Evolutionary conservation across 2,329 filamentous ascomycete species (phyloP).

Genomic region (Beauveria medogensis): DNA sequence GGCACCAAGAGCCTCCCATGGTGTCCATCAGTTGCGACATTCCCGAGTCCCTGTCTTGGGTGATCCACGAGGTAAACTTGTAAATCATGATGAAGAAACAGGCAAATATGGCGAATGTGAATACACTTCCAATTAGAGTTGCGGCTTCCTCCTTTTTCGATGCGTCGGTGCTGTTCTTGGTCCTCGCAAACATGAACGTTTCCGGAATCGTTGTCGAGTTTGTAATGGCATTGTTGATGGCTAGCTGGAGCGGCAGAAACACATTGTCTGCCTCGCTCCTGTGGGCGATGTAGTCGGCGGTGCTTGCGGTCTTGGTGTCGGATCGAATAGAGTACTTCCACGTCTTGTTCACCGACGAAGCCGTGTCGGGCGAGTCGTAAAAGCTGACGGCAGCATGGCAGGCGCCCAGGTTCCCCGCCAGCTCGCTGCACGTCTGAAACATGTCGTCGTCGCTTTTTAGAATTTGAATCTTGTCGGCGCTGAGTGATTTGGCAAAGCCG

Average conservation of each 20-base stretch:
- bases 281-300: constrained; percentile 31
- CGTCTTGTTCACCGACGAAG: constrained; percentile 12
- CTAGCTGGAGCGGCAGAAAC: constrained; percentile 22
- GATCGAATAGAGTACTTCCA: constrained; percentile 23
- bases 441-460: constrained; percentile 16
- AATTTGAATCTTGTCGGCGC: constrained; percentile 12
- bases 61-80: constrained; percentile 15
- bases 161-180: neutral
- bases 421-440: constrained; percentile 16
- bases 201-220: constrained; percentile 13
- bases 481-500: constrained; percentile 17
- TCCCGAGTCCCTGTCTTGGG: constrained; percentile 23
- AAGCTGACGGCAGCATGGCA: constrained; percentile 24
- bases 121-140: constrained; percentile 14
- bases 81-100: constrained; percentile 12
- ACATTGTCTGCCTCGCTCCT: constrained; percentile 13
- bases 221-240: constrained; percentile 27
- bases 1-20: constrained; percentile 36
- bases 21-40: constrained; percentile 25
- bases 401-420: constrained; percentile 14
- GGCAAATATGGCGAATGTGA: constrained; percentile 9
- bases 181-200: constrained; percentile 16
- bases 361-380: constrained; percentile 21
- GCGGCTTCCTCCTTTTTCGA: neutral
- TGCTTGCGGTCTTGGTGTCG: constrained; percentile 27